Evolutionary conservation across 345 rosid genomes (phyloP).

Genomic region (Aegle marmelos): DNA sequence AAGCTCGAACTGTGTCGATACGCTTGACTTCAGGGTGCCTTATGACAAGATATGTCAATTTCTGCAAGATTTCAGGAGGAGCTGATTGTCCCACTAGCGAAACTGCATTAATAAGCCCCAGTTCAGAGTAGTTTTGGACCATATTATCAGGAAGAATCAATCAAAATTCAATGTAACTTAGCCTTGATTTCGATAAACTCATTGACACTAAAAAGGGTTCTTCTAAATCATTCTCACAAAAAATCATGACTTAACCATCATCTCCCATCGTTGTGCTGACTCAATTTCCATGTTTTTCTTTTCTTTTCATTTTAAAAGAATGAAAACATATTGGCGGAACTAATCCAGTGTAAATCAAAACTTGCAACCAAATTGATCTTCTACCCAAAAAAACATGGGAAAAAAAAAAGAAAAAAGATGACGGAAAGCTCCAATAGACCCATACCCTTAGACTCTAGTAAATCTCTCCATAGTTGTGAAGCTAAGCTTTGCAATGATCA

Average conservation of each 20-base stretch:
- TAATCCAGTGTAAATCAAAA: too few species aligned
- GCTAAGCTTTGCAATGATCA: not conserved
- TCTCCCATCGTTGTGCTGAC: not conserved
- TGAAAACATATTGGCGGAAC: not conserved
- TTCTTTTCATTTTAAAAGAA: not conserved
- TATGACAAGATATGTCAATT: constrained; percentile 68
- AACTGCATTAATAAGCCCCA: constrained; percentile 38
- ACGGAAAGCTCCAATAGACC: too few species aligned
- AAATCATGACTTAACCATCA: not conserved
- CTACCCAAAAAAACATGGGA: too few species aligned
- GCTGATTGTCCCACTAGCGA: constrained; percentile 92
- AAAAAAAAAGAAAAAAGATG: too few species aligned
- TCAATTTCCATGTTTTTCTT: too few species aligned
- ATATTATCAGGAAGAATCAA: not conserved
- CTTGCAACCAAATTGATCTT: too few species aligned
- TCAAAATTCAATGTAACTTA: not conserved
- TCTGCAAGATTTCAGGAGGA: constrained; percentile 76
- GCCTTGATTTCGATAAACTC: not conserved
- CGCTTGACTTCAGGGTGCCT: constrained; percentile 74
- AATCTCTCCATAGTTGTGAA: not conserved
- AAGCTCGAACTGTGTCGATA: constrained; percentile 90
- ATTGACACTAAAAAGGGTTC: not conserved
- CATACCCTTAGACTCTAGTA: not conserved
- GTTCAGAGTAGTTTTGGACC: not conserved
- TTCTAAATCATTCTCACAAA: not conserved